Evolutionary conservation across 2,329 filamentous ascomycete species (phyloP), one percentile per base, ranked within the genome.

Genomic region (Geosmithia morbida): DNA sequence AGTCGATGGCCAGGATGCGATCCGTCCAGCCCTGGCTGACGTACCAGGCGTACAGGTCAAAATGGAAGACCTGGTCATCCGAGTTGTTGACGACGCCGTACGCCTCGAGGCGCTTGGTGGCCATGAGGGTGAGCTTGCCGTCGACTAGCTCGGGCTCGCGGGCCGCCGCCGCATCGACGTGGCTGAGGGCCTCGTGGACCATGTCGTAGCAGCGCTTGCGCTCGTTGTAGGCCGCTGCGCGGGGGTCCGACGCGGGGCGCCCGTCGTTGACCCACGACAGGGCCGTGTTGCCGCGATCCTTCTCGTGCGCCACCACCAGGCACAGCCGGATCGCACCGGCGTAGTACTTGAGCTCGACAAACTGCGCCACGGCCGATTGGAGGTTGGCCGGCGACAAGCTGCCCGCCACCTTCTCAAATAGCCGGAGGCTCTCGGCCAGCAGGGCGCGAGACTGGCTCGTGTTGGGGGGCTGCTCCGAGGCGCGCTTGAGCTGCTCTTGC

Each of bases 11-110:
- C 33, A 98, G 76, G 26, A 98, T 75, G 14, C 88, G 83, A 52
- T 96, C 87, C 10, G 79, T 84, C 80, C 86, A 89, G 17, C 85
- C 83, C 60, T 89, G 82, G 47, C 75, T 67, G 54, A 97, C 81
- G 63, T 98, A 98, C 90, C 92, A 98, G 57, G 96, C 89, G 61
- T 96, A 98, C n/a, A 98, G 73, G 56, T 87, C 87, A 51, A 87
- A 94, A 61, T 97, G 84, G 68, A 98, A 98, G 4, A 96, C 85
- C 58, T 96, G 87, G 54, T 98, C 92, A 14, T 83, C 77, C 0
- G 90, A 94, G 49, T 76, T 77, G 59, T 94, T 87, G 55, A 98
- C 88, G 2, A 96, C 85, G 43, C 82, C 78, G 64, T 97, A 95
- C 0, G 92, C 90, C 66, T 98, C 90, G 45, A 79, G 77, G 53